Base-by-base conservation (phyloP, 2,329 filamentous ascomycete species). In the Pyrenochaeta sp. region DNA sequence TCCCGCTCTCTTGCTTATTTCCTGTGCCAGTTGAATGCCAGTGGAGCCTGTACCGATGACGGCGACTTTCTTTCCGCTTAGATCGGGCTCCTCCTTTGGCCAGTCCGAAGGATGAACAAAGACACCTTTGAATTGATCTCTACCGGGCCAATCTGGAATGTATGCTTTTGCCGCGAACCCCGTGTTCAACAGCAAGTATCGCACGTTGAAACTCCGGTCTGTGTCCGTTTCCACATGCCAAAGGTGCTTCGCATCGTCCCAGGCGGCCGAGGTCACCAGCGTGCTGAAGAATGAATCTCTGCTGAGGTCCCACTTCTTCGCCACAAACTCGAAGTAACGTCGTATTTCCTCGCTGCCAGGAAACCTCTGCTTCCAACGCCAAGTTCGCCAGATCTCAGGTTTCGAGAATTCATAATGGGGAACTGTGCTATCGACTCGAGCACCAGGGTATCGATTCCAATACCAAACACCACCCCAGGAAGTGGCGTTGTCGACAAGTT, bases 1-100 rank as follows among this genome's bases (percentile, higher is more conserved):
- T 5, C 71, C 73, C 0, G 77, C 81, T 7, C 74, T 58, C 2
- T 77, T 76, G 3, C 76, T 80, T 70, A 79, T 77, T 22, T 80
- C 81, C 48, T 87, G 84, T 1, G 78, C 75, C 26, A 85, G 76
- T 53, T 87, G 84, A 1, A 86, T 78, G 0, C 83, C 84, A 0
- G 81, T 81, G 0, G 83, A 78, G 1, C 84, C 84, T n/a, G 60
- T 61, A 4, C 84, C 84, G 21, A 87, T 80, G 49, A 87, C 74
- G 5, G 79, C 84, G 27, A 81, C 76, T n/a, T 75, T 74, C 58
- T 86, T 86, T 37, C 75, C 75, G 20, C 72, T 71, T 19, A 83
- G 73, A 30, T 80, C 72, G 19, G 83, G 70, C 1, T 77, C 71
- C 6, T 79, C 68, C 7, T 80, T 71, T 2, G 82, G 82, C 82